A percentile compares a stretch with the other conserved stretches of the same genome.
Conservation (phyloP, 441 rosid species). For the Adansonia madagascariensis region DNA sequence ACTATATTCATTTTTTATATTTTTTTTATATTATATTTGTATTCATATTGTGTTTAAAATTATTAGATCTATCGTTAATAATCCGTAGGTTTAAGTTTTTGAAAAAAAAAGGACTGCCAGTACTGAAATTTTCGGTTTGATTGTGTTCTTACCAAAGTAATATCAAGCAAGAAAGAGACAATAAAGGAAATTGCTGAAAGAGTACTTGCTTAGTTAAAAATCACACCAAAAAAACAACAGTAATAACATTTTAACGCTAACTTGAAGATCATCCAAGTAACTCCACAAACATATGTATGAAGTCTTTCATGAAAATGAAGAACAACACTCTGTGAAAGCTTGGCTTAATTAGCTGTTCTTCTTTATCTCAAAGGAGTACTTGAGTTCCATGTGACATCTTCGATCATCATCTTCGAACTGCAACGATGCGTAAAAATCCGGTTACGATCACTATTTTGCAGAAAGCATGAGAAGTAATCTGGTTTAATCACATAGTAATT, state of each 20-base stretch:
- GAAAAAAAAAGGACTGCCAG: too few relatives aligned
- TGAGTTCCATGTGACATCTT: constrained; percentile 62
- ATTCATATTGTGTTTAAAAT: too few relatives aligned
- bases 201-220: too few relatives aligned
- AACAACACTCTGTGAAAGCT: neutral
- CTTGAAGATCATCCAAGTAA: constrained; percentile 1
- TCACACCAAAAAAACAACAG: neutral
- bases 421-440: neutral
- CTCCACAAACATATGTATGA: constrained; percentile 26
- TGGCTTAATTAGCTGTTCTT: constrained; percentile 39
- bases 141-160: too few relatives aligned
- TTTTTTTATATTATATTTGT: too few relatives aligned
- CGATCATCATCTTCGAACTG: constrained; percentile 62
- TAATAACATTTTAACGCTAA: neutral
- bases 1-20: too few relatives aligned
- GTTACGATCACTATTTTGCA: neutral
- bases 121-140: too few relatives aligned
- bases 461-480: neutral
- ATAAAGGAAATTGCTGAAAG: too few relatives aligned
- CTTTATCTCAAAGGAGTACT: constrained; percentile 55
- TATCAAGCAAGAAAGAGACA: too few relatives aligned
- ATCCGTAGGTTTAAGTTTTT: too few relatives aligned
- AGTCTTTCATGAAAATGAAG: neutral
- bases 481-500: neutral
- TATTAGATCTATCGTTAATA: too few relatives aligned